Base-by-base conservation (phyloP, 2,329 filamentous ascomycete species). In the Colletotrichum lini region DNA sequence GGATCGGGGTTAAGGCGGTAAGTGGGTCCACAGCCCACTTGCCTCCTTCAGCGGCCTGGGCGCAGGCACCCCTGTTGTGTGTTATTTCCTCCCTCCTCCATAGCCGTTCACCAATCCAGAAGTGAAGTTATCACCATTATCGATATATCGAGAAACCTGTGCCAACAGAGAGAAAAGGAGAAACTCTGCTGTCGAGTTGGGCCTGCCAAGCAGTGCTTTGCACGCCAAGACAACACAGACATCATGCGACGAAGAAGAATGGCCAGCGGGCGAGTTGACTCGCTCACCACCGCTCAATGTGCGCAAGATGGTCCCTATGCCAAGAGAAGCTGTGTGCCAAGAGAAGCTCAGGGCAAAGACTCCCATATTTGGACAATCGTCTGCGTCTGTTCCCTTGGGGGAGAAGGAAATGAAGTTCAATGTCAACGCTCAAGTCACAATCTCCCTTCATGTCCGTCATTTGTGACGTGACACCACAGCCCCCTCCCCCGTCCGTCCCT, bases 161-260 rank as follows among this genome's bases (percentile, higher is more conserved):
- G n/a, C n/a, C n/a, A n/a, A n/a, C n/a, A 35, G 30, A 35, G 30
- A 35, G 30, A 35, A 35, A 35, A 35, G 58, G 50, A 16, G 5
- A 23, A 10, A 30, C n/a, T 7, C 18, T 30, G 10, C 57, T 44
- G 56, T 56, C 60, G 47, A 66, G 54, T 70, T 70, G 61, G 65
- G 23, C 15, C 23, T 35, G 40, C 67, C 67, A 70, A 70, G 67
- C n/a, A 45, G 35, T 30, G 54, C 61, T 21, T 53, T 65, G 61
- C 47, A 59, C 54, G 67, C 67, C 67, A 70, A 70, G 67, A 59
- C 26, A 12, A 15, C 35, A 54, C 54, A 56, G 47, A 49, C 13
- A 30, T 70, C 61, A 70, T 70, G 61, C 67, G 26, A 26, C 26
- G 26, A 26, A 26, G 26, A 26, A 26, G 26, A 26, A 26, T 26